Evolutionary conservation across 768 basidiomycete genomes (phyloP).

Genomic region (Lactarius sp.): DNA sequence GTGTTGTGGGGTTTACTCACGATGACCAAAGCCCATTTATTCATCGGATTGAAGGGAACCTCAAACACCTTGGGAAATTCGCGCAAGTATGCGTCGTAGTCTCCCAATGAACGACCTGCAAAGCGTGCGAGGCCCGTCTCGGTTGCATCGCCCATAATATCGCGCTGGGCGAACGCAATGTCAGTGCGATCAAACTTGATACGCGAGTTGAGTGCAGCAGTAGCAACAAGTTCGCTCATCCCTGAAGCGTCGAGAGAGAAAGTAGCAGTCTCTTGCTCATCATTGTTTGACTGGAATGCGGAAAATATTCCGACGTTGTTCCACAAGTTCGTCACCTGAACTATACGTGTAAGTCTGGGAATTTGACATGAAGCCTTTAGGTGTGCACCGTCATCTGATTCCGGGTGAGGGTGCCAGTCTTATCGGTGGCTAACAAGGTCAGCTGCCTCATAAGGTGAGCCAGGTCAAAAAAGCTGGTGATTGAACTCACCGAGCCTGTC

Average conservation of each 20-base stretch:
- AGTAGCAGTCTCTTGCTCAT: conserved; percentile 45
- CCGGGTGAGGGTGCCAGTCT: conserved; percentile 64
- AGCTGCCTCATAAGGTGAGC: conserved; percentile 34
- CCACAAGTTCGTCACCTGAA: conserved; percentile 60
- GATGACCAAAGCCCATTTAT: conserved; percentile 70
- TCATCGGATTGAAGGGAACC: conserved; percentile 69
- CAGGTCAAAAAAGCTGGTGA: conserved; percentile 18
- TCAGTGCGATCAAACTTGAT: conserved; percentile 66
- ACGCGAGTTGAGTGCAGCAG: conserved; percentile 60
- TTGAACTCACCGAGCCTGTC: conserved; percentile 9
- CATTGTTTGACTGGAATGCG: conserved; percentile 66
- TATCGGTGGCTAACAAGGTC: conserved; percentile 65
- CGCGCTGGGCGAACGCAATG: conserved; percentile 54
- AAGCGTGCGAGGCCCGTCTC: conserved; percentile 70
- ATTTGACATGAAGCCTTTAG: not conserved
- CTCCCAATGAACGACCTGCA: conserved; percentile 49
- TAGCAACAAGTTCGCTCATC: conserved; percentile 63
- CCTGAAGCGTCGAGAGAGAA: conserved; percentile 51
- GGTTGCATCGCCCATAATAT: conserved; percentile 67
- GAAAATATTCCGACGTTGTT: conserved; percentile 57
- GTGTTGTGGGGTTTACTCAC: conserved; percentile 51
- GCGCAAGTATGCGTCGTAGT: conserved; percentile 52
- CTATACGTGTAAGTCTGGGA: not conserved
- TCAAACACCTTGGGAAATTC: conserved; percentile 59
- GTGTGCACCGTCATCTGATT: conserved; percentile 61